These are phyloP conservation scores for Tolypocladium paradoxum DNA, from an alignment of 2,329 filamentous ascomycete genomes.

Conservation along the genomic window DNA sequence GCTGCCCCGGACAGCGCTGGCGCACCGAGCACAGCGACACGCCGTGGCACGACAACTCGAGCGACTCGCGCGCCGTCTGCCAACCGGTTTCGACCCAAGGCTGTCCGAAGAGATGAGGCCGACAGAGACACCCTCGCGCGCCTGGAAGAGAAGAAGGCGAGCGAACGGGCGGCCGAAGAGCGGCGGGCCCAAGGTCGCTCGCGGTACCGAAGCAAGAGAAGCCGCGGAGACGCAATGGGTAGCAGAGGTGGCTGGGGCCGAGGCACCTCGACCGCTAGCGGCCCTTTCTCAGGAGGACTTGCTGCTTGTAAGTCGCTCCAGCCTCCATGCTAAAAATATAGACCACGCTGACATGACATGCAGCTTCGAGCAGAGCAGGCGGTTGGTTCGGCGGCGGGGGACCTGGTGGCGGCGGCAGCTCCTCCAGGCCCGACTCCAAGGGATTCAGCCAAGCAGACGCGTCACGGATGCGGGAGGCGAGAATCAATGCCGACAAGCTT, in stretches of 20 bases:
- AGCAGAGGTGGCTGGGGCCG: constrained; percentile 26
- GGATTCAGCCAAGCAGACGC: constrained; percentile 26
- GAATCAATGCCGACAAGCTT: constrained; percentile 48
- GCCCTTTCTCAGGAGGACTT: constrained; percentile 25
- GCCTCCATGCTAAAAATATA: too few relatives aligned
- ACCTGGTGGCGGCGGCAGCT: constrained; percentile 17
- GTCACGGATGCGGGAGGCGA: constrained; percentile 24
- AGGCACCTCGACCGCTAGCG: constrained; percentile 24
- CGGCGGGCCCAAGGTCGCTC: constrained; percentile 25
- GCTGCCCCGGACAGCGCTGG: constrained; percentile 5
- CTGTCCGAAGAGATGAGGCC: constrained; percentile 37
- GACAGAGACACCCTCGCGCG: constrained; percentile 36
- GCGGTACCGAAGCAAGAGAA: constrained; percentile 29
- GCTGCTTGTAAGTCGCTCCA: constrained; percentile 10
- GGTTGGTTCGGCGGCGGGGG: constrained; percentile 21
- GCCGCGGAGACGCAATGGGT: constrained; percentile 33
- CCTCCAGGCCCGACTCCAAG: constrained; percentile 24
- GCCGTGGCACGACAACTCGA: constrained; percentile 22
- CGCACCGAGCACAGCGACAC: constrained; percentile 14
- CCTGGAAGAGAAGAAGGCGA: constrained; percentile 31
- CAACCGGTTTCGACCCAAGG: constrained; percentile 36
- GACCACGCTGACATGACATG: constrained; percentile 1
- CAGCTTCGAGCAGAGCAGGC: constrained; percentile 12
- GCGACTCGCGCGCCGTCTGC: constrained; percentile 23
- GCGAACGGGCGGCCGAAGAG: constrained; percentile 28